phyloP scores from a whole-genome alignment of 2,329 filamentous ascomycete species.

The Claviceps sorghi region DNA sequence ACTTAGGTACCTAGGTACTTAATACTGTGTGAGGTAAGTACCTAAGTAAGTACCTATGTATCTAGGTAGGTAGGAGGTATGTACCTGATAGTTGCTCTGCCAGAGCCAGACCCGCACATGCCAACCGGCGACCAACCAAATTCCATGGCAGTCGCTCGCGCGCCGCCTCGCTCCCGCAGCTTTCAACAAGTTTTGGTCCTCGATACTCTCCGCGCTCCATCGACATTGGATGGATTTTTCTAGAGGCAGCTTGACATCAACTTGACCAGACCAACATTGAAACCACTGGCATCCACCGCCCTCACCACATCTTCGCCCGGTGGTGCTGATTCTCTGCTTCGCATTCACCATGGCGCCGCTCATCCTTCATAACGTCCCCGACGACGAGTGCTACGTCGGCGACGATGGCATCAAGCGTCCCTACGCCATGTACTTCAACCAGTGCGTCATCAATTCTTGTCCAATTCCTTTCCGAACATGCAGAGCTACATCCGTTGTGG shows the following conservation, averaged over 20 bases:
- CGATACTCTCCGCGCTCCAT: background rate
- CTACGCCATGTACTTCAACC: conserved; percentile 51
- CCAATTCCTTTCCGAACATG: too few relatives aligned
- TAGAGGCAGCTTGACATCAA: background rate
- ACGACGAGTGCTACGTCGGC: conserved; percentile 51
- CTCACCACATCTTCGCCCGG: too few relatives aligned
- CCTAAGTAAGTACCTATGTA: too few relatives aligned
- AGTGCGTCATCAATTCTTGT: conserved; percentile 27
- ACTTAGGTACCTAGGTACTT: too few relatives aligned
- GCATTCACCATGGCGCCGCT: conserved; percentile 41
- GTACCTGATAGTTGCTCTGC: conserved; percentile 1
- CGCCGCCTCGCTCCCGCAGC: background rate
- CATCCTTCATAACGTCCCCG: conserved; percentile 54
- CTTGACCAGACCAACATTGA: background rate
- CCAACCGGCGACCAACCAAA: background rate
- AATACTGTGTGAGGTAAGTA: too few relatives aligned
- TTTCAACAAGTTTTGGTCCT: background rate
- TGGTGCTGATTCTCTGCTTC: background rate
- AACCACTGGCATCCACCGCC: too few relatives aligned
- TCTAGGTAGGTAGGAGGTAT: too few relatives aligned
- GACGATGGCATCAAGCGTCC: conserved; percentile 51
- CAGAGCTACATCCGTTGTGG: too few relatives aligned
- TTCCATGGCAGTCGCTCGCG: background rate
- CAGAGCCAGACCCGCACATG: background rate
- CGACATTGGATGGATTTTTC: background rate